These are phyloP conservation scores for Xylaria scruposa DNA, from an alignment of 495 filamentous ascomycete genomes.

Conservation along the genomic window DNA sequence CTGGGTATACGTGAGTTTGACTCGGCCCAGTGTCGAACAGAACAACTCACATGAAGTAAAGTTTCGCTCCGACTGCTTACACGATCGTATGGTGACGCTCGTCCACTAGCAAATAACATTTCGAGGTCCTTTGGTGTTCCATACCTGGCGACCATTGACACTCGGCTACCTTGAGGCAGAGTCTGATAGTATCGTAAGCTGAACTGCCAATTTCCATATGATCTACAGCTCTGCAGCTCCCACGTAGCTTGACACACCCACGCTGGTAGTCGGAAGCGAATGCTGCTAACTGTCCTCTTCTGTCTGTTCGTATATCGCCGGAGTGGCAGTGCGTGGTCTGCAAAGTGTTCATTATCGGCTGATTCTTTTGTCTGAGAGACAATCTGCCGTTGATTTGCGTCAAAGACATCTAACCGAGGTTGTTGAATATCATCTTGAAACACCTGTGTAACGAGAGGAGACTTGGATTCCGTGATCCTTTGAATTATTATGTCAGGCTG, in stretches of 20 bases:
- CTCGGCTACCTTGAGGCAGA: background rate
- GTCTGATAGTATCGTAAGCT: conserved; percentile 25
- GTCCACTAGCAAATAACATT: conserved; percentile 23
- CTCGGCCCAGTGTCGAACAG: background rate
- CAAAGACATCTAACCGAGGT: background rate
- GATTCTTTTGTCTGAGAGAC: background rate
- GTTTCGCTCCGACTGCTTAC: background rate
- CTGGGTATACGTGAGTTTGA: conserved; percentile 9
- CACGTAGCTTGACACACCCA: conserved; percentile 2
- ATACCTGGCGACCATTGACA: background rate
- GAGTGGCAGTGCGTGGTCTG: background rate
- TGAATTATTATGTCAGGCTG: conserved; percentile 37
- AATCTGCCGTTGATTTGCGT: background rate
- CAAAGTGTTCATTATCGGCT: background rate
- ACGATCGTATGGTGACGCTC: conserved; percentile 30
- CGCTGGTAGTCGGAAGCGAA: background rate
- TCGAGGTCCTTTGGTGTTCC: conserved; percentile 22
- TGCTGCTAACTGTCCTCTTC: background rate
- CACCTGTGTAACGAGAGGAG: background rate
- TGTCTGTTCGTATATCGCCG: background rate
- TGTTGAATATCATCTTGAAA: background rate
- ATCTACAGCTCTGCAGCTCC: conserved; percentile 31
- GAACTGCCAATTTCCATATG: conserved; percentile 28
- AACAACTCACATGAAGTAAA: conserved; percentile 26
- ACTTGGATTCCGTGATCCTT: conserved; percentile 16